These are phyloP conservation scores for Rhododendron ovatum DNA, from an alignment of 148 eudicot species.

Conservation along the genomic window DNA sequence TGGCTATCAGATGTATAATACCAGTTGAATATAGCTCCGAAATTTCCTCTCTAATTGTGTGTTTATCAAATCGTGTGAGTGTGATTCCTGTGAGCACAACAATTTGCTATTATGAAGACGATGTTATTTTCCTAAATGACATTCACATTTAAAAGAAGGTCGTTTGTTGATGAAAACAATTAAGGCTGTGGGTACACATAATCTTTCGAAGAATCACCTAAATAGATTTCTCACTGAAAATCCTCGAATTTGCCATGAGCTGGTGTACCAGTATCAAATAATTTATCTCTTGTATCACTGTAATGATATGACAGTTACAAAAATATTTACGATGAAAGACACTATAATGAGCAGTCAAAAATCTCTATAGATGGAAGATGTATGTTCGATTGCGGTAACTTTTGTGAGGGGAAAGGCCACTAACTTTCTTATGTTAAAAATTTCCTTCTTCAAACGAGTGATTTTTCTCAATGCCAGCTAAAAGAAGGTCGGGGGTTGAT, in stretches of 20 bases:
- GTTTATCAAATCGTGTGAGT: neutral
- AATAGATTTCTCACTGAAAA: neutral
- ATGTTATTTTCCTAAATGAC: neutral
- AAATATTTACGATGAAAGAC: neutral
- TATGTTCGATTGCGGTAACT: neutral
- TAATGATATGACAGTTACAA: neutral
- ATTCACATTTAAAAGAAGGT: neutral
- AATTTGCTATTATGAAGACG: neutral
- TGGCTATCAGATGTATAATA: neutral
- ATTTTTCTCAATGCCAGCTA: neutral
- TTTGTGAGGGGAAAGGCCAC: neutral
- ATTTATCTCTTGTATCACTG: conserved; percentile 39
- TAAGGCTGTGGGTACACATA: neutral
- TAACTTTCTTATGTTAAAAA: neutral
- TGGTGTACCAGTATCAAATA: conserved; percentile 24
- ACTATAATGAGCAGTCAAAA: neutral
- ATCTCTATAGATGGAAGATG: neutral
- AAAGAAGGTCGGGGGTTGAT: neutral
- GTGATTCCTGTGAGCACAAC: neutral
- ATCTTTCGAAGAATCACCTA: conserved; percentile 12
- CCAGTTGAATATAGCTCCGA: neutral
- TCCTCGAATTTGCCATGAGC: neutral
- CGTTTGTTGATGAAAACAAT: neutral
- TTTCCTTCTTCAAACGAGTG: neutral
- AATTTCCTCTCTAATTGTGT: neutral